Conservation (phyloP, 2,329 filamentous ascomycete genomes). For the Talaromyces sp. region DNA sequence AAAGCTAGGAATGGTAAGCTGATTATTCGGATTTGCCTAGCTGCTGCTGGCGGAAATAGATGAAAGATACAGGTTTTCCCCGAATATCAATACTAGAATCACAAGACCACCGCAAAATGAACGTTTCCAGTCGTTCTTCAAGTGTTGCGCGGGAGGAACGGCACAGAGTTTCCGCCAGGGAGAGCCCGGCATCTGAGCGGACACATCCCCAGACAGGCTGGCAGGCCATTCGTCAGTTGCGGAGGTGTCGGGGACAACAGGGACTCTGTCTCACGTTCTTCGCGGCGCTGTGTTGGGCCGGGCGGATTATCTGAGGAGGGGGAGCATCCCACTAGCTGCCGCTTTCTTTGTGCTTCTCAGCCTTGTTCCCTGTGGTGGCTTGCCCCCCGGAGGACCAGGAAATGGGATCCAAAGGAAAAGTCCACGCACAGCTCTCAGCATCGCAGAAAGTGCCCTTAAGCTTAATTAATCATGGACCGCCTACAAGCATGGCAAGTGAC, state of each 20-base stretch:
- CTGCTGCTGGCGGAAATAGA: background rate
- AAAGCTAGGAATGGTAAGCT: background rate
- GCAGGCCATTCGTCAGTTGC: slow-evolving; percentile 11
- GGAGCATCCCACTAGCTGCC: background rate
- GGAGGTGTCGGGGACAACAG: slow-evolving; percentile 2
- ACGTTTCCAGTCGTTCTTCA: background rate
- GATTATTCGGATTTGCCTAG: background rate
- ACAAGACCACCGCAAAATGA: background rate
- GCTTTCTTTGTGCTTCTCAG: slow-evolving; percentile 3
- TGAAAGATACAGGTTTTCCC: background rate
- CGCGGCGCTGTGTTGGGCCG: background rate
- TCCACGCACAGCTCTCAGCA: background rate
- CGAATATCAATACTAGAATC: background rate
- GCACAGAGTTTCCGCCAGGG: background rate
- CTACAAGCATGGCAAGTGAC: background rate
- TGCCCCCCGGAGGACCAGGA: background rate
- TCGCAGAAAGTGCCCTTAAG: background rate
- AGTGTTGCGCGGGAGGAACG: background rate
- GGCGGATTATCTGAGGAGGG: background rate
- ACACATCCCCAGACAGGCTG: background rate
- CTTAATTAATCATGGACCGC: background rate
- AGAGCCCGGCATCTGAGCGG: slow-evolving; percentile 8
- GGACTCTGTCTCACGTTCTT: slow-evolving; percentile 5
- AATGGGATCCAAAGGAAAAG: background rate
- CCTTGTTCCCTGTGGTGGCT: slow-evolving; percentile 6